phyloP scores from a whole-genome alignment of 2,329 filamentous ascomycete genomes.

The Arthrobotrys sphaeroides region DNA sequence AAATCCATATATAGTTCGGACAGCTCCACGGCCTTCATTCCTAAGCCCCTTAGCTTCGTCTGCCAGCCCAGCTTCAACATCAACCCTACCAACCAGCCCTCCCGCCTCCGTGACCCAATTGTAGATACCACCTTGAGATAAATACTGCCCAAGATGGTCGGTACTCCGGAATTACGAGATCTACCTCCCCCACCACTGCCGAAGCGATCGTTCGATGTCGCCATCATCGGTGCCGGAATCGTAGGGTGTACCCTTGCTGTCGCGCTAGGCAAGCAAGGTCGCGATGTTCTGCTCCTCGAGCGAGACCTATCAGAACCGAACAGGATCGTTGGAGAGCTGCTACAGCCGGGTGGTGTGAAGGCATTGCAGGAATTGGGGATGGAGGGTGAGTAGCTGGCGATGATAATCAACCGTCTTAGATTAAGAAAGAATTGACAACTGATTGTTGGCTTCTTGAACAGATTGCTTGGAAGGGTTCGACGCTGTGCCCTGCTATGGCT shows the following conservation, averaged over 20 bases:
- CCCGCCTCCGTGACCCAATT: neutral
- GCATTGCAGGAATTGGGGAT: constrained; percentile 84
- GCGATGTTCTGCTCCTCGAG: constrained; percentile 90
- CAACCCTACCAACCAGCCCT: neutral
- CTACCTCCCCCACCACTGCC: constrained; percentile 41
- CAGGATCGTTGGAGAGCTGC: constrained; percentile 91
- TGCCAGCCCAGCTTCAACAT: constrained; percentile 10
- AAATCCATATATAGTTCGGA: constrained; percentile 9
- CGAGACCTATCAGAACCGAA: constrained; percentile 89
- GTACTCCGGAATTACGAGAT: constrained; percentile 48
- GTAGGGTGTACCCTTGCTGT: constrained; percentile 87
- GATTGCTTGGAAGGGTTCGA: constrained; percentile 91
- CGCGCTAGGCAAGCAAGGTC: constrained; percentile 84
- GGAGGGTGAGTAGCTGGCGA: constrained; percentile 59
- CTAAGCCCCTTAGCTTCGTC: constrained; percentile 26
- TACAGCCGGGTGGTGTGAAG: constrained; percentile 89
- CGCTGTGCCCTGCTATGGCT: constrained; percentile 81
- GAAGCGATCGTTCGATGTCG: constrained; percentile 70
- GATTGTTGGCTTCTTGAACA: constrained; percentile 43
- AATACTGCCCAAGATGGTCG: constrained; percentile 43
- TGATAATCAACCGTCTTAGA: constrained; percentile 3
- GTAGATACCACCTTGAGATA: neutral
- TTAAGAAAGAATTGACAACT: neutral
- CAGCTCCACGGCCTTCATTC: constrained; percentile 3
- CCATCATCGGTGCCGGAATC: constrained; percentile 90